phyloP scores from a whole-genome alignment of 495 filamentous ascomycete species.

The Astrothelium macrocarpum region DNA sequence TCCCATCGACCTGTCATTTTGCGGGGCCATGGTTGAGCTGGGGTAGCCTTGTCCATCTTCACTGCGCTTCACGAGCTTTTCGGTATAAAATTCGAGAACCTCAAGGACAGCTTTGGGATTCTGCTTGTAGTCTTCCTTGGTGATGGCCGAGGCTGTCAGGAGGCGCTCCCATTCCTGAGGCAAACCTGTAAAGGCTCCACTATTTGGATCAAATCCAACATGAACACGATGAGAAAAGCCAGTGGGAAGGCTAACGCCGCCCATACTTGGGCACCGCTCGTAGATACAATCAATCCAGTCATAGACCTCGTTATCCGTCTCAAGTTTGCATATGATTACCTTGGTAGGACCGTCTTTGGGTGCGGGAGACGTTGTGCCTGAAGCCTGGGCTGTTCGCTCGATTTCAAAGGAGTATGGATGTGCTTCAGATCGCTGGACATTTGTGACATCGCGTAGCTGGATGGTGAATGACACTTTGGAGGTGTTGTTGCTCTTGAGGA shows the following conservation, averaged over 20 bases:
- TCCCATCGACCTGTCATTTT: constrained; percentile 43
- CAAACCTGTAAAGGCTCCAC: constrained; percentile 84
- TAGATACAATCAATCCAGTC: constrained; percentile 98
- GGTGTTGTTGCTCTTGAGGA: constrained; percentile 72
- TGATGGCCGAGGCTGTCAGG: constrained; percentile 88
- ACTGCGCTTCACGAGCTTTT: constrained; percentile 71
- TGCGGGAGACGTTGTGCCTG: constrained; percentile 42
- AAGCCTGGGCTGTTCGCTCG: constrained; percentile 55
- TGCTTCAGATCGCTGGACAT: constrained; percentile 76
- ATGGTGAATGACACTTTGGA: constrained; percentile 74
- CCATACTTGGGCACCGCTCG: constrained; percentile 90
- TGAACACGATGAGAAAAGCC: constrained; percentile 95
- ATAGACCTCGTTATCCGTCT: constrained; percentile 90
- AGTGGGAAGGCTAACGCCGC: constrained; percentile 94
- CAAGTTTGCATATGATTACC: constrained; percentile 78
- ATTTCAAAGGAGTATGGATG: constrained; percentile 88
- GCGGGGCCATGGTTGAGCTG: constrained; percentile 59
- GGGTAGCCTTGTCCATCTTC: constrained; percentile 70
- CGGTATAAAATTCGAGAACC: constrained; percentile 93
- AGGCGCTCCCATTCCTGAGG: constrained; percentile 95
- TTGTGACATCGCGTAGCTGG: constrained; percentile 70
- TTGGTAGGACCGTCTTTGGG: constrained; percentile 65
- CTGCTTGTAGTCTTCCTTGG: constrained; percentile 93
- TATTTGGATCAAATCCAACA: constrained; percentile 90
- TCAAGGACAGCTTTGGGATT: constrained; percentile 98